Conservation (phyloP, 352 stramenopile genomes). For the Discostella stelligera region DNA sequence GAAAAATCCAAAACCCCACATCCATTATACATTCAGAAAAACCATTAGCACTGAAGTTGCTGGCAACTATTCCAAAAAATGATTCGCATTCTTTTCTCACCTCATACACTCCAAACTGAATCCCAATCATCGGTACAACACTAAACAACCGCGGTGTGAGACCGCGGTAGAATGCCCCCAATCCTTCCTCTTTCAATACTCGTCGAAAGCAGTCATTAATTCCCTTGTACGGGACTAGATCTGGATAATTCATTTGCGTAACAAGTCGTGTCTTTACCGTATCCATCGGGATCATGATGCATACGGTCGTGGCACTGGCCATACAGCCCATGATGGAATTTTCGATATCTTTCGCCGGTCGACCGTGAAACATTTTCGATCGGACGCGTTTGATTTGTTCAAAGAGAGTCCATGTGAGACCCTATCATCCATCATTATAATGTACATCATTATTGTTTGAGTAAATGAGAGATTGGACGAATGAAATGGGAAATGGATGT, state of each 20-base stretch:
- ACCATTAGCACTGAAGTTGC: not conserved
- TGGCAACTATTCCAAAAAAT: not conserved
- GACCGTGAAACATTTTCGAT: conserved; percentile 51
- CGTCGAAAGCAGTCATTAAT: conserved; percentile 85
- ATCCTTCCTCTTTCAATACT: conserved; percentile 83
- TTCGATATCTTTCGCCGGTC: conserved; percentile 80
- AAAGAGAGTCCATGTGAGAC: conserved; percentile 87
- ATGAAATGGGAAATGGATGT: conserved; percentile 12
- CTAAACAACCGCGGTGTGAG: conserved; percentile 83
- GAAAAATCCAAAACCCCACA: too few species aligned
- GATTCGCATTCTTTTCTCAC: conserved; percentile 12
- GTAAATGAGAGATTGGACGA: not conserved
- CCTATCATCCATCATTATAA: too few species aligned
- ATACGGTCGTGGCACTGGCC: conserved; percentile 83
- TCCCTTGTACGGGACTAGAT: conserved; percentile 78
- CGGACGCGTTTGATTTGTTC: conserved; percentile 84
- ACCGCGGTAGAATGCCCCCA: conserved; percentile 84
- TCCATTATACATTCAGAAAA: not conserved
- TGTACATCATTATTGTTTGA: too few species aligned
- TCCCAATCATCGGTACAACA: conserved; percentile 88
- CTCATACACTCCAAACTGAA: conserved; percentile 84
- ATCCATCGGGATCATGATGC: conserved; percentile 88
- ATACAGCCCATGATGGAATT: conserved; percentile 87
- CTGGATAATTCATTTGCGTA: conserved; percentile 76
- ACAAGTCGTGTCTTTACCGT: conserved; percentile 86